Base-by-base conservation (phyloP, 805 yeast genomes). In the Myxozyma nipponensis region DNA sequence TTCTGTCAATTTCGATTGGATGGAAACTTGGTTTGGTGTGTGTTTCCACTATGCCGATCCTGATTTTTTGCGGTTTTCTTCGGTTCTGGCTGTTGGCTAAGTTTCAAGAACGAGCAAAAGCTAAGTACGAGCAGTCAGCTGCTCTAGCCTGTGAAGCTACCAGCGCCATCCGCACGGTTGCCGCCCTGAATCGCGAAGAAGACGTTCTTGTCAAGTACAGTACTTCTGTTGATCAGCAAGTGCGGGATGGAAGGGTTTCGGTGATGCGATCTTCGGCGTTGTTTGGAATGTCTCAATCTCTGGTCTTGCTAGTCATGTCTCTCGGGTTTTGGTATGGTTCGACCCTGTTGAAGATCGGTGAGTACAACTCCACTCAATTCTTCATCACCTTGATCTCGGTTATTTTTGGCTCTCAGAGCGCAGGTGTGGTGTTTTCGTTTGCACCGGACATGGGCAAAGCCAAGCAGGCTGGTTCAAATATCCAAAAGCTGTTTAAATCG, bases 401-500 rank as follows among this genome's bases (percentile, higher is more conserved):
- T 35, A 63, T 69, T 10, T 62, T 71, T 25, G 75, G 75, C 30
- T 70, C 75, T 1, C 73, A 71, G 49, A 61, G 70, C 3, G 75
- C 75, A 6, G 75, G 74, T 17, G 48, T 61, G 36, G 49, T 69
- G 5, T 72, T 71, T 55, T 66, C 72, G 17, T 71, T 65, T 46
- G 70, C 74, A 4, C 75, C 75, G 2, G 73, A 71, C 41, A 66
- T 71, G 67, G 71, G 75, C 35, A 72, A 72, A 51, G 75, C 75
- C 26, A 63, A 60, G 32, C 61, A 61, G 17, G 72, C 73, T 3
- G 66, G 72, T 1, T 56, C 52, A 17, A 68, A 63, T 44, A 60
- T 72, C 19, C 57, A 62, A 43, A 59, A 65, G 26, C 38, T 72
- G 40, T 52, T 72, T 34, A 62, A 61, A 9, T 60, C 62, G 7